Conservation (phyloP, 2,329 filamentous ascomycete genomes). For the Monilinia laxa region DNA sequence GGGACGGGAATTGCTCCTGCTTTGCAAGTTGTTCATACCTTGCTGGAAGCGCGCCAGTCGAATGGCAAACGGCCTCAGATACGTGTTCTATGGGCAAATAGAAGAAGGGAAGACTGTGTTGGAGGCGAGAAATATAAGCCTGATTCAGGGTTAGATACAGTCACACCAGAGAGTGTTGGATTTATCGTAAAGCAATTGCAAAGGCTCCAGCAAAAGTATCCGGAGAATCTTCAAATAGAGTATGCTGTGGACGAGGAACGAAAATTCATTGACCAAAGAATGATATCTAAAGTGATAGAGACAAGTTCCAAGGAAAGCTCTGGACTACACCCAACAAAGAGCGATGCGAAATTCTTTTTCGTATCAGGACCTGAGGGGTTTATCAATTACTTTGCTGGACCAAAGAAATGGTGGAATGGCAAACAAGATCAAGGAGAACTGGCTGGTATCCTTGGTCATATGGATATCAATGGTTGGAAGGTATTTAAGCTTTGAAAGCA, state of each 20-base stretch:
- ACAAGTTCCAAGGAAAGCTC: background rate
- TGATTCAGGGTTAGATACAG: background rate
- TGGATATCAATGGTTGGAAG: constrained; percentile 47
- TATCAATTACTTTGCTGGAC: constrained; percentile 17
- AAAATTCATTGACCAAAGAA: constrained; percentile 57
- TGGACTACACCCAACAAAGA: background rate
- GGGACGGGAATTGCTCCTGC: constrained; percentile 92
- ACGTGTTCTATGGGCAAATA: constrained; percentile 80
- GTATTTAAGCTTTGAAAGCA: constrained; percentile 41
- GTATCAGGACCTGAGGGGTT: constrained; percentile 23
- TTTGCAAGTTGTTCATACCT: constrained; percentile 70
- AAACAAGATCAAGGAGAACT: constrained; percentile 73
- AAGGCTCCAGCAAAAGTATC: constrained; percentile 58
- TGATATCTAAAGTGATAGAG: constrained; percentile 45
- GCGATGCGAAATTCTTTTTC: constrained; percentile 52
- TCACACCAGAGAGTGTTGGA: constrained; percentile 40
- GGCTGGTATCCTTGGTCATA: constrained; percentile 62
- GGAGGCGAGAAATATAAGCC: constrained; percentile 54
- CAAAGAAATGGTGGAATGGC: constrained; percentile 44
- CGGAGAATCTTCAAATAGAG: constrained; percentile 59
- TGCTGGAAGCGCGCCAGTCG: constrained; percentile 47
- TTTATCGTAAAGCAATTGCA: constrained; percentile 62
- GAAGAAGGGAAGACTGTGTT: constrained; percentile 62
- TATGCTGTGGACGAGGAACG: constrained; percentile 84
- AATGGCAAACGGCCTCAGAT: constrained; percentile 49